Base-by-base conservation (phyloP, 2,329 filamentous ascomycete species). In the Pleurostoma richardsiae region DNA sequence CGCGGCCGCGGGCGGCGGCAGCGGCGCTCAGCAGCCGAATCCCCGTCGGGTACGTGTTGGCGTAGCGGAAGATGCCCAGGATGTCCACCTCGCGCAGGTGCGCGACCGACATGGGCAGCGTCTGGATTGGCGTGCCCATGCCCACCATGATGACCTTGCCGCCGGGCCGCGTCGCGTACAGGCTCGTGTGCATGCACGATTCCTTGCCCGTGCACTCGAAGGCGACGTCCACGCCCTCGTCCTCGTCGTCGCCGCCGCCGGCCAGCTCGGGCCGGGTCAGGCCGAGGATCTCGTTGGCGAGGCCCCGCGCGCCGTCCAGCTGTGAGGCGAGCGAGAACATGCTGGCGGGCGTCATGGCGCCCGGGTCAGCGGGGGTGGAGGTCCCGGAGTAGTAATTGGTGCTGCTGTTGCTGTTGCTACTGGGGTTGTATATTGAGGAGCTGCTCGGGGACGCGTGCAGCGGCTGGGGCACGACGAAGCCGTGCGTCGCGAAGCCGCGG, bases 181-280 rank as follows among this genome's bases (percentile, higher is more conserved):
- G 79, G n/a, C 81, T 77, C 2, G 84, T 85, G 60, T 89, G 86
- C 67, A 88, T 83, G 61, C 86, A 89, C 1, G 79, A 74, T 52
- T 87, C 85, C 50, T 89, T 87, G 29, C 86, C 86, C 0, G 86
- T 90, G 59, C 86, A 90, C 64, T 90, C 86, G 53, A 90, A 90
- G 0, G 85, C 80, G 4, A 85, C 66, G 57, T 88, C 84, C 3
- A 88, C 77, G 41, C 86, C 83, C 2, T 72, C 77, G 57, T 86
- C 80, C 43, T 86, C 83, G 27, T 76, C 72, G 5, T 73, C 70
- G 29, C 62, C 58, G n/a, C 62, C 57, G 2, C 67, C 45, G n/a
- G 60, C 49, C 3, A 57, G 59, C 6, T 55, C 56, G 11, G 52
- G 52, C 40, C 55, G 63, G 2, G 70, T 66, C 7, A 70, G 55